phyloP scores from a whole-genome alignment of 768 basidiomycete species.

The Pseudohyphozyma bogoriensis region DNA sequence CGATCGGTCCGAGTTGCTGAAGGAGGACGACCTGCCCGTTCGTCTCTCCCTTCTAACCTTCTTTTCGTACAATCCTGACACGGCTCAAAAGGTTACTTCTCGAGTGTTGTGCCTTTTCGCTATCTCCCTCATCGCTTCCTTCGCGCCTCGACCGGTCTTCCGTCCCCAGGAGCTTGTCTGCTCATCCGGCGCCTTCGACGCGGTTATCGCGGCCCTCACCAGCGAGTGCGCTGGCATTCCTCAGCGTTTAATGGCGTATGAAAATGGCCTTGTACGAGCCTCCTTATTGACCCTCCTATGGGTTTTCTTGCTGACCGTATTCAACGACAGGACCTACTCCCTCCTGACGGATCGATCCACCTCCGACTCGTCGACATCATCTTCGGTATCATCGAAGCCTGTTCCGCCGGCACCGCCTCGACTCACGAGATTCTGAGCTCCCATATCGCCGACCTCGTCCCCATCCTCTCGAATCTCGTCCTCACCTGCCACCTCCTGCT shows the following conservation, averaged over 20 bases:
- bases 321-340: slow-evolving; percentile 8
- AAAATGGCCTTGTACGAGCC: slow-evolving; percentile 8
- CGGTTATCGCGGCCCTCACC: neutral
- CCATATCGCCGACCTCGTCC: neutral
- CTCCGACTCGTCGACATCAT: neutral
- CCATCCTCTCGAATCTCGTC: slow-evolving; percentile 3
- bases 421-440: slow-evolving; percentile 5
- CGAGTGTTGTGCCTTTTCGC: slow-evolving; percentile 9
- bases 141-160: slow-evolving; percentile 17
- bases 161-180: slow-evolving; percentile 25
- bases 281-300: neutral
- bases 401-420: neutral
- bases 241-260: neutral
- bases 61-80: neutral
- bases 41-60: neutral
- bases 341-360: neutral
- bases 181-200: slow-evolving; percentile 7
- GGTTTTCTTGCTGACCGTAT: neutral
- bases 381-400: slow-evolving; percentile 15
- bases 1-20: slow-evolving; percentile 8
- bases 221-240: neutral
- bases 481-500: slow-evolving; percentile 2
- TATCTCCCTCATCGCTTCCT: slow-evolving; percentile 2
- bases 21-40: neutral
- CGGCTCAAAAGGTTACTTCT: slow-evolving; percentile 3